Evolutionary conservation across 1,284 basidiomycete genomes (phyloP).

Genomic region (Quambalaria eucalypti): DNA sequence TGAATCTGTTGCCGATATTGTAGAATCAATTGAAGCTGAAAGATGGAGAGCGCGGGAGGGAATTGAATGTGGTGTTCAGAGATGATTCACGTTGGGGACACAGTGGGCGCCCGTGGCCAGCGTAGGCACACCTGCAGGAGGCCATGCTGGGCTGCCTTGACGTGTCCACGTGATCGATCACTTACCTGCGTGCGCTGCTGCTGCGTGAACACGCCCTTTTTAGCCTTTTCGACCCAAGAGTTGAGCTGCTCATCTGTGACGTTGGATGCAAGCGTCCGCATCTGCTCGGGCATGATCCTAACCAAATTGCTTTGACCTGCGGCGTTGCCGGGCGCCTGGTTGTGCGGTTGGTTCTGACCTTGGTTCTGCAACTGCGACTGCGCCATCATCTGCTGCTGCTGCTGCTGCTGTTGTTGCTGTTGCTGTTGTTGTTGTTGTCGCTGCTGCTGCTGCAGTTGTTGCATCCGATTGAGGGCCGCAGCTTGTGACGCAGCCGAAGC

Average conservation of each 20-base stretch:
- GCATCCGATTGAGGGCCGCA: neutral
- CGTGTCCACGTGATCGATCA: neutral
- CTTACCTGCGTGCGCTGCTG: neutral
- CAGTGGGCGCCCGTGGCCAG: neutral
- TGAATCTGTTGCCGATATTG: neutral
- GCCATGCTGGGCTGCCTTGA: no score
- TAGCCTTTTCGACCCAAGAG: neutral
- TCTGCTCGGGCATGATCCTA: neutral
- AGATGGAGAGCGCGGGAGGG: neutral
- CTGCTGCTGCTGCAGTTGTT: neutral
- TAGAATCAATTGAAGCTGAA: neutral
- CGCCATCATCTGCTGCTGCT: neutral
- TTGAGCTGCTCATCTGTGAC: slow-evolving; percentile 1
- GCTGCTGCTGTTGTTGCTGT: neutral
- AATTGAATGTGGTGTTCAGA: no score
- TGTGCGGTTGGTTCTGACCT: neutral
- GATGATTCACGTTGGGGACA: neutral
- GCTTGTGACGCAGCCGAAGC: neutral
- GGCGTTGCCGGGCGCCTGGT: neutral
- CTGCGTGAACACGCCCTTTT: neutral
- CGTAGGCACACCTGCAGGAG: no score
- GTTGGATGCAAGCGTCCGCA: neutral
- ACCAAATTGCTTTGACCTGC: neutral
- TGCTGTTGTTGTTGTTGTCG: neutral
- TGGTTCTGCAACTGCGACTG: neutral